Conservation (phyloP, 257 asterid genomes). For the Nicotiana benthamiana region DNA sequence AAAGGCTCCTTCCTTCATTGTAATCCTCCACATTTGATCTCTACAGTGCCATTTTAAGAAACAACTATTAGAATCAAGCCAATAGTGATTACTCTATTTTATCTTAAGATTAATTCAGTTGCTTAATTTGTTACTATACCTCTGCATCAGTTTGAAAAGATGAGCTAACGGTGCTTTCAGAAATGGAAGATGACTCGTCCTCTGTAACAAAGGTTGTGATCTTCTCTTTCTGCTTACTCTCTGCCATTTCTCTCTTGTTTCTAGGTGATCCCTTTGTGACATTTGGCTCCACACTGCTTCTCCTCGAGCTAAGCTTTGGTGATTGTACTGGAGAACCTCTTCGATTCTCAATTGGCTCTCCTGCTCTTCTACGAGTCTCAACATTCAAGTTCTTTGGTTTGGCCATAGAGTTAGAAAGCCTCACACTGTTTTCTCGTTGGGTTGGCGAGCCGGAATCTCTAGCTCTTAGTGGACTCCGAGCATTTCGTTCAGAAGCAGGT, state of each 20-base stretch:
- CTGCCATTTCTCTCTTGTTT: constrained; percentile 33
- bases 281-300: constrained; percentile 33
- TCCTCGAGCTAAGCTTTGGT: constrained; percentile 51
- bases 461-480: constrained; percentile 39
- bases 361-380: constrained; percentile 44
- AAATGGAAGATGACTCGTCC: constrained; percentile 74
- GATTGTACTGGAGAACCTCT: constrained; percentile 51
- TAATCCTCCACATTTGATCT: constrained; percentile 55
- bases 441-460: constrained; percentile 38
- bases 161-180: constrained; percentile 64
- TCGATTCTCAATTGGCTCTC: constrained; percentile 40
- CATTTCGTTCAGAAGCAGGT: constrained; percentile 28
- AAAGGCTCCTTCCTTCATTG: constrained; percentile 58
- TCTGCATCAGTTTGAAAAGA: constrained; percentile 62
- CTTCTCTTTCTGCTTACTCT: constrained; percentile 42
- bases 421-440: constrained; percentile 37
- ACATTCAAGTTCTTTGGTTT: constrained; percentile 53
- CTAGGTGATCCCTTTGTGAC: constrained; percentile 37
- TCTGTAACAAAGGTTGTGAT: constrained; percentile 34
- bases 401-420: constrained; percentile 42
- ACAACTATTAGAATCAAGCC: not conserved
- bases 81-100: not conserved
- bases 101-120: not conserved
- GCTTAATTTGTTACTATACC: constrained; percentile 27
- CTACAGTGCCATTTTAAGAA: constrained; percentile 22